Evolutionary conservation across 805 yeast species (phyloP).

Genomic region (Starmerella davenportii): DNA sequence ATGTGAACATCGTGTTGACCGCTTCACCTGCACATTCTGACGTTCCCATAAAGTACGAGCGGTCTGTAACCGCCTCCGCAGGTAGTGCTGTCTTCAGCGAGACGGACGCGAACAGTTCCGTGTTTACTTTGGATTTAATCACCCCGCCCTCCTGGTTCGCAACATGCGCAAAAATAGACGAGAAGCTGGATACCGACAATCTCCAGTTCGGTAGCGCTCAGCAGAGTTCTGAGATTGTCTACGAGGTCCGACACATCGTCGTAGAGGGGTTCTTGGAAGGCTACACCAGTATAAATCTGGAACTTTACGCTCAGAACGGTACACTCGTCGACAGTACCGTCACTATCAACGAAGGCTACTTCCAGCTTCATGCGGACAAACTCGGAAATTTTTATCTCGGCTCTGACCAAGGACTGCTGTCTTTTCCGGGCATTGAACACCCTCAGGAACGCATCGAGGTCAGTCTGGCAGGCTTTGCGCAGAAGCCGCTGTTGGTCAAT

Average conservation of each 20-base stretch:
- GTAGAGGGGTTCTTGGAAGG: conserved; percentile 29
- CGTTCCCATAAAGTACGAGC: conserved; percentile 12
- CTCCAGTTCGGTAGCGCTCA: conserved; percentile 27
- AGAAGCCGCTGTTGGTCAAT: background rate
- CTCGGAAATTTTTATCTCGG: conserved; percentile 46
- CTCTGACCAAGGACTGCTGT: background rate
- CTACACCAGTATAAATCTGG: conserved; percentile 27
- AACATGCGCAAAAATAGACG: conserved; percentile 30
- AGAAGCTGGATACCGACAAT: conserved; percentile 41
- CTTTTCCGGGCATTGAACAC: background rate
- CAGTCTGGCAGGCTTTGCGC: background rate
- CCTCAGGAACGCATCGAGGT: background rate
- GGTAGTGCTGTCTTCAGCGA: conserved; percentile 24
- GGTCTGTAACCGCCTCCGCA: conserved; percentile 16
- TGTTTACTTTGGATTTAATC: conserved; percentile 40
- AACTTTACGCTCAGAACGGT: conserved; percentile 20
- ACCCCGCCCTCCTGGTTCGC: conserved; percentile 55
- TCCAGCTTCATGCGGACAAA: conserved; percentile 45
- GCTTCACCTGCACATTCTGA: conserved; percentile 3
- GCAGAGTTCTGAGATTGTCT: conserved; percentile 28
- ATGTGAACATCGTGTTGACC: conserved; percentile 25
- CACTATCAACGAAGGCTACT: conserved; percentile 70
- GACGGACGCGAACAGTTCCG: conserved; percentile 33
- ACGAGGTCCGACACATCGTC: conserved; percentile 35
- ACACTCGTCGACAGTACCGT: conserved; percentile 37